Base-by-base conservation (phyloP, 2,329 filamentous ascomycete species). In the Alternaria hordeiaustralica region DNA sequence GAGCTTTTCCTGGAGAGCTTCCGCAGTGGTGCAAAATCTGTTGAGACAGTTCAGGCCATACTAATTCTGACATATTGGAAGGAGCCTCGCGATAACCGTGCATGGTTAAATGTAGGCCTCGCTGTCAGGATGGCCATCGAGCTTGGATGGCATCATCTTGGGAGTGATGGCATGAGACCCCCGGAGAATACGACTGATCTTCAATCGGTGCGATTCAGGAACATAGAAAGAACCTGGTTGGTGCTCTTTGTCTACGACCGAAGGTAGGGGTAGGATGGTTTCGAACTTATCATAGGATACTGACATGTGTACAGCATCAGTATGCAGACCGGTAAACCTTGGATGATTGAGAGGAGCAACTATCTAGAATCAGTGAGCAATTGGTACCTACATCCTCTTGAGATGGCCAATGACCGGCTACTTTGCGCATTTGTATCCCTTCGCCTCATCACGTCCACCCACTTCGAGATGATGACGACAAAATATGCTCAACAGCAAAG, bases 51-150 rank as follows among this genome's bases (percentile, higher is more conserved):
- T 8, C 63, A 65, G 6, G 59, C 63, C 15, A 62, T 65, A 33
- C 6, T 65, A 6, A 59, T 65, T 2, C 30, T 65, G 10, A 65
- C 63, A 20, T 65, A 65, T 18, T 65, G 63, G 63, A 62, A 65
- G 18, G 56, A 54, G 18, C 55, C 63, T 1, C 55, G 53, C 7
- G 63, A 65, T 33, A 65, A 28, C 2, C 59, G 55, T 30, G 63
- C 55, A 28, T 65, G 59, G 59, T 26, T 65, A 12, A 59, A 55
- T 18, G 55, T 62, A 33, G 63, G 63, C 11, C 15, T 30, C 6
- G 63, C 63, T 4, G 60, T 62, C 44, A 51, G 63, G 10, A 65
- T 63, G 55, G 63, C 63, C 11, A 57, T 65, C 5, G 59, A 65
- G 51, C 59, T 65, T 43, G 55, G 60, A 11, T 65, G 63, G 60